Conservation (phyloP, 1,284 basidiomycete species). For the Naganishia liquefaciens region DNA sequence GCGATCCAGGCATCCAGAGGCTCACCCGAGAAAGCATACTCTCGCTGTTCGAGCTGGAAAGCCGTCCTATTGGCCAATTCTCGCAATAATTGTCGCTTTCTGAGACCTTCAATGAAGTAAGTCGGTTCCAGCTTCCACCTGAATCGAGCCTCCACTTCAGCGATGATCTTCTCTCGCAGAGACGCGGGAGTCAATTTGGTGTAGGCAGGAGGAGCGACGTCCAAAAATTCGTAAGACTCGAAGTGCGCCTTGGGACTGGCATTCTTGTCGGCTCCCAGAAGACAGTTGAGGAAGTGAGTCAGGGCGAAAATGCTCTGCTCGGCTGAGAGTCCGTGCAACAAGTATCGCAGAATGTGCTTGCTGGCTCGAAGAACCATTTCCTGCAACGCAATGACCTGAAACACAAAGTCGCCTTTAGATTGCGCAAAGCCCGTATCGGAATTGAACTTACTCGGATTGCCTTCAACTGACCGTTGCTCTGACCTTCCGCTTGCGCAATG, state of each 20-base stretch:
- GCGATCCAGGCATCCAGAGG: slow-evolving; percentile 38
- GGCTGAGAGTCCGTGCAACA: slow-evolving; percentile 50
- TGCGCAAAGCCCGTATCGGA: slow-evolving; percentile 5
- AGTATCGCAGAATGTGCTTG: slow-evolving; percentile 59
- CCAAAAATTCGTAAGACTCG: slow-evolving; percentile 47
- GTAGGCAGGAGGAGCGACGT: slow-evolving; percentile 51
- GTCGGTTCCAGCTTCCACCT: slow-evolving; percentile 55
- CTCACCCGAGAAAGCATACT: slow-evolving; percentile 53
- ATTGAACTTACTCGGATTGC: slow-evolving; percentile 45
- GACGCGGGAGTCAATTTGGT: slow-evolving; percentile 56
- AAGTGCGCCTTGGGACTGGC: slow-evolving; percentile 53
- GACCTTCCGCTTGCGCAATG: slow-evolving; percentile 46
- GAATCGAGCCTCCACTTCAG: slow-evolving; percentile 56
- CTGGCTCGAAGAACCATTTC: slow-evolving; percentile 62
- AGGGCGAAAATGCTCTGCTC: slow-evolving; percentile 54
- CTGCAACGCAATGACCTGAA: slow-evolving; percentile 53
- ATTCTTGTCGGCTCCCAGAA: slow-evolving; percentile 57
- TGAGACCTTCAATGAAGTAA: slow-evolving; percentile 51
- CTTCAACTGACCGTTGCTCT: slow-evolving; percentile 44
- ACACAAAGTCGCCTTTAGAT: slow-evolving; percentile 22
- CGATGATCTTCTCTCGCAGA: slow-evolving; percentile 52
- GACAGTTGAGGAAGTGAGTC: slow-evolving; percentile 63
- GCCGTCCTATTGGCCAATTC: slow-evolving; percentile 59
- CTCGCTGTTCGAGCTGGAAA: slow-evolving; percentile 59
- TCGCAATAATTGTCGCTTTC: slow-evolving; percentile 57